Evolutionary conservation across 768 basidiomycete genomes (phyloP).

Genomic region (Boletales sp.): DNA sequence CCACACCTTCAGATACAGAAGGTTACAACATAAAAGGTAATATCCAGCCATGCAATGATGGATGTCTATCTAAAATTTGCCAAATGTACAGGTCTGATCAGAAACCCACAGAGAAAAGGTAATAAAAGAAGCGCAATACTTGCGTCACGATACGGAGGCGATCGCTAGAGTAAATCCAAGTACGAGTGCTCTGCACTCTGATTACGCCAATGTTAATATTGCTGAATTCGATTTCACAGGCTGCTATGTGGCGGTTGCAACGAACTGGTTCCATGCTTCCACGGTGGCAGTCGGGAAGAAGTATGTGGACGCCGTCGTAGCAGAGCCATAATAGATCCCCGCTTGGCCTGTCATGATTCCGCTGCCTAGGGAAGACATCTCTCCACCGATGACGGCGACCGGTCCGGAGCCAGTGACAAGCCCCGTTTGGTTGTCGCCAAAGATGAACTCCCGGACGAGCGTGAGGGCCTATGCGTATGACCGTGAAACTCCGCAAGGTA

Average conservation of each 20-base stretch:
- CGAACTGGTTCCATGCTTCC: conserved; percentile 52
- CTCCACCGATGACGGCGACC: conserved; percentile 46
- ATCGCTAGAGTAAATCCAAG: background rate
- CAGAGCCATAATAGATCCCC: conserved; percentile 54
- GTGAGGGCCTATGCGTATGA: conserved; percentile 45
- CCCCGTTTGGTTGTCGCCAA: conserved; percentile 60
- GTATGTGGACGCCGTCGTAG: conserved; percentile 48
- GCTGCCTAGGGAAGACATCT: conserved; percentile 41
- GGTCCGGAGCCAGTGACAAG: conserved; percentile 37
- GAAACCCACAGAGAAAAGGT: background rate
- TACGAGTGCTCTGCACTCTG: background rate
- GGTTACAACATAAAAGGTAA: no score
- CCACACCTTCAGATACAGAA: no score
- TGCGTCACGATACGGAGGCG: background rate
- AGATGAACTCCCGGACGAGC: conserved; percentile 63
- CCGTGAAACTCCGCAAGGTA: background rate
- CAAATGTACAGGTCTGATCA: no score
- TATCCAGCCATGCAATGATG: no score
- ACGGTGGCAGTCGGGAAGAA: conserved; percentile 53
- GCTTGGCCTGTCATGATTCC: conserved; percentile 52
- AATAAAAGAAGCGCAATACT: background rate
- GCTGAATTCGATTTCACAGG: no score
- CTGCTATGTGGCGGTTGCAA: conserved; percentile 35
- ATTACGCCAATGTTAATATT: background rate
- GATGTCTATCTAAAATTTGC: no score